Conservation (phyloP, 1,284 basidiomycete genomes). For the Microbotryum violaceum region DNA sequence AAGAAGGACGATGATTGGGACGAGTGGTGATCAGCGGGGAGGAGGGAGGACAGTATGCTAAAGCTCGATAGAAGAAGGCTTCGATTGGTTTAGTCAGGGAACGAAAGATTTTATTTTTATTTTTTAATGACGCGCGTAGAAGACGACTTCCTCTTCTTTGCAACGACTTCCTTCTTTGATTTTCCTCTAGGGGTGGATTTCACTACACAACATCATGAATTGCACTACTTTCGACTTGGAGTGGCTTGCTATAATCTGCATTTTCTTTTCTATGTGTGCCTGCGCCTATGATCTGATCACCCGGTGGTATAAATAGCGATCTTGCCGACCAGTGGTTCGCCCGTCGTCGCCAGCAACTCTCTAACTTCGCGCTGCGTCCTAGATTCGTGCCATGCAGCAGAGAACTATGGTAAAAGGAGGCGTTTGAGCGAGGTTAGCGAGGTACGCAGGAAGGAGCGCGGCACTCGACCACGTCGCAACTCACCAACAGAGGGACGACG, state of each 20-base stretch:
- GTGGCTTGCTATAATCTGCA: too few species aligned
- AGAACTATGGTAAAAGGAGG: conserved; percentile 18
- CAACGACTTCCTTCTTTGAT: too few species aligned
- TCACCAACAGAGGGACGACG: conserved; percentile 28
- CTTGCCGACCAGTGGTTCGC: conserved; percentile 19
- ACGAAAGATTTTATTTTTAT: too few species aligned
- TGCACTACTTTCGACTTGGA: background rate
- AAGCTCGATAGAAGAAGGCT: too few species aligned
- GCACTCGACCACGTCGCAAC: background rate
- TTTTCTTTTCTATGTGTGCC: background rate
- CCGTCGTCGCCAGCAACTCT: conserved; percentile 33
- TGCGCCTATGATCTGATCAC: background rate
- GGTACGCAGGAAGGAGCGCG: background rate
- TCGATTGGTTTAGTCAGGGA: too few species aligned
- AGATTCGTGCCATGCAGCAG: conserved; percentile 25
- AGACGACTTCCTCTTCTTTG: background rate
- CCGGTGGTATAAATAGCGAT: conserved; percentile 18
- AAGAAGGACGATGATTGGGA: conserved; percentile 6
- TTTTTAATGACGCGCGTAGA: background rate
- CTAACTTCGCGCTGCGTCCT: conserved; percentile 18
- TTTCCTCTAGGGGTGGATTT: too few species aligned
- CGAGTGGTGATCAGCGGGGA: background rate
- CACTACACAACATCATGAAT: background rate
- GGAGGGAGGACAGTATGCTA: too few species aligned
- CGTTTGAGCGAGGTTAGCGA: background rate